Base-by-base conservation (phyloP, 768 basidiomycete genomes). In the Vararia minispora region DNA sequence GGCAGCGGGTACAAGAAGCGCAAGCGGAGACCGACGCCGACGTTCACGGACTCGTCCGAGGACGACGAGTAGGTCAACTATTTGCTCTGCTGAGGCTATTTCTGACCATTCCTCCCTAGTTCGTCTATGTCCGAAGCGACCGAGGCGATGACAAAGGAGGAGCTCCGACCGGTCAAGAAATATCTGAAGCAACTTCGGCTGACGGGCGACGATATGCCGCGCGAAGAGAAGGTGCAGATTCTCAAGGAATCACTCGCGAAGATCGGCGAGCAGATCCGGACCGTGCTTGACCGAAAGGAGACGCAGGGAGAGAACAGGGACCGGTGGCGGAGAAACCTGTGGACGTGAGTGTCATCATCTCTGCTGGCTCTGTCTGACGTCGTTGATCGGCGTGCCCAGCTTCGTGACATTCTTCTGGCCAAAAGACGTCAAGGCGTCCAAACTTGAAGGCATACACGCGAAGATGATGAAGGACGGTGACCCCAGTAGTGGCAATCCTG, bases 331-430 rank as follows among this genome's bases (percentile, higher is more conserved):
- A 74, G 87, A 46, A 89, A 95, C 64, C 69, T 92, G n/a, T 95
- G 91, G 91, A 86, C 89, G 88, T 92, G 61, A 58, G 89, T 83
- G 25, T 29, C n/a, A n/a, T n/a, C n/a, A n/a, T 30, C 30, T 27
- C 9, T 20, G 25, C 14, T 13, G 17, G 16, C n/a, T 24, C 10
- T 36, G 17, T 35, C 39, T 23, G 18, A 31, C 10, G 12, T n/a
- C 23, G n/a, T 28, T 31, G 27, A 27, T 20, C 23, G 9, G 1
- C 3, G 22, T 37, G 23, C 37, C 29, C 51, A 91, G 88, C 25
- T 97, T 97, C 47, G 90, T 95, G 32, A 91, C 89, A 3, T 69
- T 90, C 39, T 97, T 97, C 62, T 97, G 92, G 92, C 92, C 92
- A 5, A 87, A 94, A 67, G 88, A 92, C 60, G 91, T 97, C 47